These are phyloP conservation scores for Herpomyces periplanetae DNA, from an alignment of 2,329 filamentous ascomycete species.

Conservation along the genomic window DNA sequence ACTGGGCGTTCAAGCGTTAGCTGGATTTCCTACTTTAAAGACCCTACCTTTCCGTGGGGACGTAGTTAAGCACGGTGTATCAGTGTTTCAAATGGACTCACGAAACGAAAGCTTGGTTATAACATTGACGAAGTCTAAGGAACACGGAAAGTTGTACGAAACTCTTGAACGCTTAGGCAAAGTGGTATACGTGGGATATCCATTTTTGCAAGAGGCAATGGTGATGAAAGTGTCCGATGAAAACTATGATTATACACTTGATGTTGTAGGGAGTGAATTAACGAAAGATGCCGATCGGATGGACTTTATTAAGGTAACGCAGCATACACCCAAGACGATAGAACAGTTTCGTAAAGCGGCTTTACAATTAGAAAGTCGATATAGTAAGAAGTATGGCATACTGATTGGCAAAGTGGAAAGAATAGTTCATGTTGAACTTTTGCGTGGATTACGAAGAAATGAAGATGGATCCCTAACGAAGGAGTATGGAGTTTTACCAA, in stretches of 20 bases:
- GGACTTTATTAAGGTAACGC: slow-evolving; percentile 22
- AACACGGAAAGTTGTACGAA: slow-evolving; percentile 23
- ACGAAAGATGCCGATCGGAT: too few species aligned
- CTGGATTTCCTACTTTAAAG: slow-evolving; percentile 66
- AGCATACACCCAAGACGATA: slow-evolving; percentile 35
- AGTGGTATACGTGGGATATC: slow-evolving; percentile 63
- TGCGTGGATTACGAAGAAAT: slow-evolving; percentile 60
- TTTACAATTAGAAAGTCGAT: slow-evolving; percentile 39
- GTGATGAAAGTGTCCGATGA: slow-evolving; percentile 65
- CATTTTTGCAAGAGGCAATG: slow-evolving; percentile 75
- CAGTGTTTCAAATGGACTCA: slow-evolving; percentile 78
- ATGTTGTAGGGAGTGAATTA: slow-evolving; percentile 18
- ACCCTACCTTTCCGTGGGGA: slow-evolving; percentile 45
- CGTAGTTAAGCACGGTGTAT: slow-evolving; percentile 56
- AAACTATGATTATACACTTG: slow-evolving; percentile 46
- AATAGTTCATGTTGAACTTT: slow-evolving; percentile 61
- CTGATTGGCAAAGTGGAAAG: slow-evolving; percentile 56
- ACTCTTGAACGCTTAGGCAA: slow-evolving; percentile 48
- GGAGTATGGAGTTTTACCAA: slow-evolving; percentile 52
- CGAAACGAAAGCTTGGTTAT: slow-evolving; percentile 86
- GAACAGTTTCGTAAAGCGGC: slow-evolving; percentile 53
- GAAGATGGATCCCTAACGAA: slow-evolving; percentile 69
- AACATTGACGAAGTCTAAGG: slow-evolving; percentile 34
- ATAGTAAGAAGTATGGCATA: slow-evolving; percentile 65
- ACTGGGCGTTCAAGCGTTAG: slow-evolving; percentile 40